These are phyloP conservation scores for Komagataella mondaviorum DNA, from an alignment of 805 yeast genomes.

Conservation along the genomic window DNA sequence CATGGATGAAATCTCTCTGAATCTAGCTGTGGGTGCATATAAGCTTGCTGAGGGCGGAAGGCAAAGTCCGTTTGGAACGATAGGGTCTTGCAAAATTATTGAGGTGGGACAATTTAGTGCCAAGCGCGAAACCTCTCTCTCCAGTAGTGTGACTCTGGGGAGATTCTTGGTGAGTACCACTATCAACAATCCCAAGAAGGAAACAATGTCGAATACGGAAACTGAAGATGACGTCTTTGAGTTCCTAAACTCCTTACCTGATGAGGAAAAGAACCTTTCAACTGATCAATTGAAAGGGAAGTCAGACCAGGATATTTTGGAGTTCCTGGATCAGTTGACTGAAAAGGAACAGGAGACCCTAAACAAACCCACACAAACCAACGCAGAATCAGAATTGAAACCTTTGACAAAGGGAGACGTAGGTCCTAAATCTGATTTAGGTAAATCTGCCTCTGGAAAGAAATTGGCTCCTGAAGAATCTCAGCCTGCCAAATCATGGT, in stretches of 20 bases:
- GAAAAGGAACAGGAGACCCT: conserved; percentile 18
- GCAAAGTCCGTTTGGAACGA: background rate
- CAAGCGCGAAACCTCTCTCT: background rate
- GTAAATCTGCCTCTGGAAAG: conserved; percentile 1
- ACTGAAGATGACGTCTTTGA: conserved; percentile 65
- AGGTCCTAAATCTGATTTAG: background rate
- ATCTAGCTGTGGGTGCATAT: conserved; percentile 33
- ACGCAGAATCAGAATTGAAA: background rate
- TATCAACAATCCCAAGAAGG: background rate
- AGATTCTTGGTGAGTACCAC: background rate
- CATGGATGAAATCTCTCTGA: conserved; percentile 40
- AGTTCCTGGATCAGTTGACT: conserved; percentile 57
- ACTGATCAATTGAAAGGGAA: conserved; percentile 18
- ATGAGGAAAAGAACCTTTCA: conserved; percentile 21
- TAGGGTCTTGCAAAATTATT: background rate
- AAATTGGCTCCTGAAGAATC: conserved; percentile 1
- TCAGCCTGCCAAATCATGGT: background rate
- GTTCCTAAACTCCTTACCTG: conserved; percentile 70
- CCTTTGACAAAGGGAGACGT: background rate
- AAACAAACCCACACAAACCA: conserved; percentile 1
- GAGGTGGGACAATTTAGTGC: background rate
- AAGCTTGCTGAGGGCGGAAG: background rate
- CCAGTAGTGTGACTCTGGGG: background rate
- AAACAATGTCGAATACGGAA: conserved; percentile 4
- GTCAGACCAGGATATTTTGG: conserved; percentile 36